Evolutionary conservation across 495 filamentous ascomycete species (phyloP).

Genomic region (Trichoderma gamsii): DNA sequence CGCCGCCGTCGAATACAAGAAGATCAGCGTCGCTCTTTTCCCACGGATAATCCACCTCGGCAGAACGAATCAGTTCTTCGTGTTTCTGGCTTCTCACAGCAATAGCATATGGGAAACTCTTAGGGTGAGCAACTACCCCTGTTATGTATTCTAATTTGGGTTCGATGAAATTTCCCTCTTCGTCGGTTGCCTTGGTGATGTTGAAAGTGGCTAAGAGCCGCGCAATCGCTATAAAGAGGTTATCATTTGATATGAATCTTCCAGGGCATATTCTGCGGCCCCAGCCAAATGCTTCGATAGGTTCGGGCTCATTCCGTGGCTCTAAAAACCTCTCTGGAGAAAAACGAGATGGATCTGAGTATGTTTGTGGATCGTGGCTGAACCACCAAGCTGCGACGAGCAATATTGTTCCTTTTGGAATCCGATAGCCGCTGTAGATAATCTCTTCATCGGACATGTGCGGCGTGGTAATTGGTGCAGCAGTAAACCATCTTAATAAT

Average conservation of each 20-base stretch:
- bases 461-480: slow-evolving; percentile 42
- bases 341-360: slow-evolving; percentile 33
- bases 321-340: slow-evolving; percentile 30
- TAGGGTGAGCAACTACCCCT: slow-evolving; percentile 33
- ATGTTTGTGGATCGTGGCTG: slow-evolving; percentile 30
- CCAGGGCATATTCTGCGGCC: slow-evolving; percentile 57
- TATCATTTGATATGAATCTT: slow-evolving; percentile 50
- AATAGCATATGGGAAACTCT: slow-evolving; percentile 30
- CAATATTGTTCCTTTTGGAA: slow-evolving; percentile 44
- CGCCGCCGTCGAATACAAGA: not conserved
- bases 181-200: slow-evolving; percentile 31
- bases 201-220: slow-evolving; percentile 52
- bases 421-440: slow-evolving; percentile 41
- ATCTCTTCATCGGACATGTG: slow-evolving; percentile 51
- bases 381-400: slow-evolving; percentile 45
- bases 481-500: slow-evolving; percentile 53
- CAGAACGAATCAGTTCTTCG: not conserved
- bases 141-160: slow-evolving; percentile 33
- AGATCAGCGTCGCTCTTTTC: not conserved
- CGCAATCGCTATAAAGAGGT: slow-evolving; percentile 44
- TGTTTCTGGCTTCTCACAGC: slow-evolving; percentile 24
- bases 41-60: not conserved
- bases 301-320: slow-evolving; percentile 30
- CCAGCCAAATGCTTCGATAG: slow-evolving; percentile 46
- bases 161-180: slow-evolving; percentile 29